Percentiles rank a stretch among this genome's conserved stretches.
Conservation (phyloP, 768 basidiomycete genomes). For the Termitomyces sp. region DNA sequence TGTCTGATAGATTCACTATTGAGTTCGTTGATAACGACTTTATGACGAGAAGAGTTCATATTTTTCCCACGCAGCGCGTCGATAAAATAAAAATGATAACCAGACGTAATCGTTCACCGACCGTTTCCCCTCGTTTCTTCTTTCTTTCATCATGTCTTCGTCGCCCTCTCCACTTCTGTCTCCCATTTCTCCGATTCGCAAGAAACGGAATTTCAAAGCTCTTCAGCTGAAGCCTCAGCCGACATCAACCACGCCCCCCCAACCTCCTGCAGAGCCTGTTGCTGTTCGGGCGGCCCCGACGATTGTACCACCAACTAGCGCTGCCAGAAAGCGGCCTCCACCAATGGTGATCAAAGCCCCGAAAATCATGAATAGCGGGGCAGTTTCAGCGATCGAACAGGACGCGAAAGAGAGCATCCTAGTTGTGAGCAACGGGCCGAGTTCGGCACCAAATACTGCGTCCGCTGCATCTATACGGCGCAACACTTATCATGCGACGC, state of each 20-base stretch:
- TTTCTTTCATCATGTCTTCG: conserved; percentile 4
- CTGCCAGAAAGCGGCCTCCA: conserved; percentile 67
- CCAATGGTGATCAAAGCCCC: conserved; percentile 80
- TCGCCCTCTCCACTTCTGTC: conserved; percentile 10
- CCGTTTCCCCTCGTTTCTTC: conserved; percentile 3
- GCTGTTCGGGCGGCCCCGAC: conserved; percentile 46
- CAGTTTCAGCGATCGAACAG: conserved; percentile 34
- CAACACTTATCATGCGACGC: conserved; percentile 71
- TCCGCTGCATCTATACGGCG: conserved; percentile 49
- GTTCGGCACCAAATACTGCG: conserved; percentile 47
- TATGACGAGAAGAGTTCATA: not conserved
- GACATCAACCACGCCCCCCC: conserved; percentile 29
- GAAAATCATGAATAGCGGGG: conserved; percentile 43
- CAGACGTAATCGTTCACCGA: conserved; percentile 2
- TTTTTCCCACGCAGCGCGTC: conserved; percentile 14
- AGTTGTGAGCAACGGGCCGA: conserved; percentile 37
- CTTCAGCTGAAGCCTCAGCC: conserved; percentile 64
- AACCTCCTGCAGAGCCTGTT: conserved; percentile 33
- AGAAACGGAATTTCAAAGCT: conserved; percentile 90
- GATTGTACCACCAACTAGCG: conserved; percentile 24
- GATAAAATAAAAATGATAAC: conserved; percentile 10
- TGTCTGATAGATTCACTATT: not conserved
- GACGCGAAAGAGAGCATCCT: conserved; percentile 35
- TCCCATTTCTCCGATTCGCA: conserved; percentile 52
- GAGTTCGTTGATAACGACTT: not conserved